Percentiles rank a stretch among this genome's conserved stretches.
These are phyloP conservation scores for Rhodotorula sp. DNA, from an alignment of 1,284 basidiomycete species.

Conservation along the genomic window DNA sequence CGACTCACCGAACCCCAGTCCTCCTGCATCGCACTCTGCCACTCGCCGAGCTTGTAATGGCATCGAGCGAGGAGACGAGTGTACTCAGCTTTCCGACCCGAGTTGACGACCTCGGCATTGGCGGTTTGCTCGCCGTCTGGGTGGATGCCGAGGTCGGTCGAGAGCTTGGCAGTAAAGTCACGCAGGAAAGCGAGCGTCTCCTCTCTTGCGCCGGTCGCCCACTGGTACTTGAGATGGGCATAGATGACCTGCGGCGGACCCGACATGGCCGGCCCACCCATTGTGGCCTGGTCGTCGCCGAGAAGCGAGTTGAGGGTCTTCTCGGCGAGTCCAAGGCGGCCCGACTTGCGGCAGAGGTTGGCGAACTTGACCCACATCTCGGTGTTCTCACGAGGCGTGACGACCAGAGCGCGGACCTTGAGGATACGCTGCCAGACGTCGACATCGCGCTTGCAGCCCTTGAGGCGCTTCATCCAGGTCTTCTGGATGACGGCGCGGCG, in stretches of 20 bases:
- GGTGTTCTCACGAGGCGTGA: conserved; percentile 90
- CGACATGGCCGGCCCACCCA: conserved; percentile 56
- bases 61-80: conserved; percentile 90
- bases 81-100: conserved; percentile 67
- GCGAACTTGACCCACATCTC: conserved; percentile 97
- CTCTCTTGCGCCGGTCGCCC: conserved; percentile 77
- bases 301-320: conserved; percentile 94
- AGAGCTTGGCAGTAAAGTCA: conserved; percentile 74
- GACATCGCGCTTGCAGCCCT: conserved; percentile 96
- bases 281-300: conserved; percentile 55
- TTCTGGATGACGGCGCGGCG: conserved; percentile 75
- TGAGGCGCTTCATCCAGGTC: conserved; percentile 92
- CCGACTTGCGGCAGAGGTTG: conserved; percentile 80
- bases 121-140: conserved; percentile 48
- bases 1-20: conserved; percentile 70
- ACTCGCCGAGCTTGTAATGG: conserved; percentile 94
- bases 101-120: conserved; percentile 56
- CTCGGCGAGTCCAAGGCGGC: conserved; percentile 83
- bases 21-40: conserved; percentile 77
- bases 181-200: conserved; percentile 84
- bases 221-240: conserved; percentile 94
- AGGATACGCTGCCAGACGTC: conserved; percentile 99
- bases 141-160: conserved; percentile 69
- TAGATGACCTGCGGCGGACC: conserved; percentile 96
- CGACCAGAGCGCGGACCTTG: conserved; percentile 90